Base-by-base conservation (phyloP, 2,329 filamentous ascomycete species). In the Colletotrichum limetticola region DNA sequence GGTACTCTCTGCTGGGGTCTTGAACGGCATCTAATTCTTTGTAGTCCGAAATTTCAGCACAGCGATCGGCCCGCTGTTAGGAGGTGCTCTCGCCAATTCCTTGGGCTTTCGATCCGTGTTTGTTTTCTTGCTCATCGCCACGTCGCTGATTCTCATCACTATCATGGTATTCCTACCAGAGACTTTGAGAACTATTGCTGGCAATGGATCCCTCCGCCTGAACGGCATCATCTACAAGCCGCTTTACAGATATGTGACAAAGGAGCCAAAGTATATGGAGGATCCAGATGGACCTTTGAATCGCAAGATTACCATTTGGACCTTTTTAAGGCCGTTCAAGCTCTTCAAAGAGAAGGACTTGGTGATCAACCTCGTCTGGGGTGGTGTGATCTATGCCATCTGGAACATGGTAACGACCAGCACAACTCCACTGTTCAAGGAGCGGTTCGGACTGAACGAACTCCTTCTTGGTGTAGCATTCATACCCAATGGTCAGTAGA, bases 351-450 rank as follows among this genome's bases (percentile, higher is more conserved):
- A 87, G 49, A 85, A 83, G 65, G 85, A 87, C 53, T 82, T 87
- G 8, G 76, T 84, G 22, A 77, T 83, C 19, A 83, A 82, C 6
- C 75, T 88, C 3, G 66, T 86, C 4, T 87, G 83, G 72, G 84
- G 84, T 35, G 80, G 80, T 7, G 70, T 80, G 11, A 65, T 78
- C 59, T 78, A 80, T 57, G 80, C 85, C 0, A 80, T 84, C 6
- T 87, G 85, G 84, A 86, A 82, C 37, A 87, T 88, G 85, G 83
- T 87, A 1, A 85, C 83, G 6, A 81, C 83, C 2, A 83, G 79
- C 22, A 86, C 85, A 1, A 83, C 84, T 0, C 76, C 77, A 0
- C 60, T 83, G 1, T 82, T 86, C 64, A 79, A 82, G 63, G 46
- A 66, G 49, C 70, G 77, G 2, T 79, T 79, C 26, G 0, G 75